Percentiles rank a stretch among this genome's conserved stretches.
Conservation (phyloP, 202 grass and related monocot genomes). For the Cymbopogon flexuosus region DNA sequence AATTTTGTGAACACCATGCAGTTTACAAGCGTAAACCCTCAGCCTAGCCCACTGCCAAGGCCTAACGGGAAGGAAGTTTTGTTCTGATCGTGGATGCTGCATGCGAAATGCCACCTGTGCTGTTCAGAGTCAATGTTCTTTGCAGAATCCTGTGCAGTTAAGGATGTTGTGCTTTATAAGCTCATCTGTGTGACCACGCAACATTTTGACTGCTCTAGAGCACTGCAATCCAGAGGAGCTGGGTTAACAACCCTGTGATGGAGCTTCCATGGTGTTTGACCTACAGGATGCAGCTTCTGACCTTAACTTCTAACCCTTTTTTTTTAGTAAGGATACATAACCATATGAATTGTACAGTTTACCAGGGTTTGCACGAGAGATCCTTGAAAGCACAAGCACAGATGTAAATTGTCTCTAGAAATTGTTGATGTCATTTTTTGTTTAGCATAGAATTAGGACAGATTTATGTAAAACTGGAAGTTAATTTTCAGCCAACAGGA, state of each 20-base stretch:
- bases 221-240: slow-evolving; percentile 5
- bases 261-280: not conserved
- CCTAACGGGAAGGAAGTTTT: slow-evolving; percentile 30
- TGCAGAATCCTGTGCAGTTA: not conserved
- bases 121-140: not conserved
- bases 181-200: not conserved
- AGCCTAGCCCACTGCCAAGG: slow-evolving; percentile 44
- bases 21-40: slow-evolving; percentile 36
- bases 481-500: slow-evolving; percentile 2
- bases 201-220: not conserved
- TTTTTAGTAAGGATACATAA: slow-evolving; percentile 3
- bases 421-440: slow-evolving; percentile 8
- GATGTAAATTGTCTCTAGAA: not conserved
- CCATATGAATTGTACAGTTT: slow-evolving; percentile 13
- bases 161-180: not conserved
- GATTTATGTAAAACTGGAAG: slow-evolving; percentile 31
- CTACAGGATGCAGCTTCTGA: not conserved
- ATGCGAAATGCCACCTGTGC: not conserved
- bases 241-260: not conserved
- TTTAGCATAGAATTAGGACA: slow-evolving; percentile 29
- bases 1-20: slow-evolving; percentile 25
- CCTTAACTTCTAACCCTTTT: slow-evolving; percentile 22
- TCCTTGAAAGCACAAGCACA: slow-evolving; percentile 28
- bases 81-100: slow-evolving; percentile 1
- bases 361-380: not conserved